A percentile compares a stretch with the other conserved stretches of the same genome.
These are phyloP conservation scores for Arabidopsis arenosa DNA, from an alignment of 345 rosid species.

Conservation along the genomic window DNA sequence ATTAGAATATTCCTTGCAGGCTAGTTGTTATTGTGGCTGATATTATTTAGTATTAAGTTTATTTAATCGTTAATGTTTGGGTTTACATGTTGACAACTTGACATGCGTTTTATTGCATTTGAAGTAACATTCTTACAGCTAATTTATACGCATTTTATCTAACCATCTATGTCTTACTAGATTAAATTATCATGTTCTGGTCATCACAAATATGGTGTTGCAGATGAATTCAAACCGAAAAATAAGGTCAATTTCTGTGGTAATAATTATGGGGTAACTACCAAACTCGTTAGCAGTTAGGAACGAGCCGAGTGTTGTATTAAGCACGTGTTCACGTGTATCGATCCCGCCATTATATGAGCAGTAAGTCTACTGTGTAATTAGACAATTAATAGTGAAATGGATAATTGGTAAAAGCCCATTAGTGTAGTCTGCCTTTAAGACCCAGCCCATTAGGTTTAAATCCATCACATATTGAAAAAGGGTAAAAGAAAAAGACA, in stretches of 20 bases:
- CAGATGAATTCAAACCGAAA: background rate
- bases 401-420: background rate
- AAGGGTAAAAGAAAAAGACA: no score
- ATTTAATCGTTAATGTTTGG: background rate
- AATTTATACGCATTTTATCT: slow-evolving; percentile 2
- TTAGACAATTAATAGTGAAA: no score
- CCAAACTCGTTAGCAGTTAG: slow-evolving; percentile 13
- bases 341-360: slow-evolving; percentile 10
- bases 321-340: slow-evolving; percentile 13
- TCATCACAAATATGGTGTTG: background rate
- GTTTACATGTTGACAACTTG: slow-evolving; percentile 27
- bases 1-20: background rate
- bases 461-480: background rate
- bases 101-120: slow-evolving; percentile 4
- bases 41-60: no score
- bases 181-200: background rate
- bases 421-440: background rate
- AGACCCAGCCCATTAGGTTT: background rate
- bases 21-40: background rate
- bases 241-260: background rate
- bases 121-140: background rate
- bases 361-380: background rate
- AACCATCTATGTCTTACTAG: background rate
- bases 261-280: background rate
- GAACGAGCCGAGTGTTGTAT: slow-evolving; percentile 10